phyloP scores from a whole-genome alignment of 306 rosid genomes.

The Parietaria judaica region DNA sequence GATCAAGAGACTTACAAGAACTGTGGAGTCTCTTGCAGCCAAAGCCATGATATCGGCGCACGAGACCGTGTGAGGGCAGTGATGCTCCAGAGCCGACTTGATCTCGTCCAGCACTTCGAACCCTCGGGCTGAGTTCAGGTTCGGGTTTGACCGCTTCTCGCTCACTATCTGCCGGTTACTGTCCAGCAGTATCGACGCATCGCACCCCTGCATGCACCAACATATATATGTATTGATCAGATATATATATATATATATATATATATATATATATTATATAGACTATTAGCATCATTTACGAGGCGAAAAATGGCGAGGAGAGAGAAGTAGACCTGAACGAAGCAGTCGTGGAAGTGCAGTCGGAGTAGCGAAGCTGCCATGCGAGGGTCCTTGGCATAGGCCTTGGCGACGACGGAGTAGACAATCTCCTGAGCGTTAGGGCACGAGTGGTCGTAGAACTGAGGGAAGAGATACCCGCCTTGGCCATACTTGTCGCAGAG shows the following conservation, averaged over 20 bases:
- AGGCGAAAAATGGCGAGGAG: no score
- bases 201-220: constrained; percentile 66
- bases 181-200: constrained; percentile 72
- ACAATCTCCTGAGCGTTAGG: constrained; percentile 65
- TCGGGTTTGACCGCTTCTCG: constrained; percentile 74
- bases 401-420: constrained; percentile 53
- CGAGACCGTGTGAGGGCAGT: constrained; percentile 71
- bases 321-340: constrained; percentile 51
- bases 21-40: constrained; percentile 87
- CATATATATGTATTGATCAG: neutral
- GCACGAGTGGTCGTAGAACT: constrained; percentile 65
- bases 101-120: constrained; percentile 76
- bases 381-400: constrained; percentile 57
- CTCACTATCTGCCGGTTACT: constrained; percentile 43
- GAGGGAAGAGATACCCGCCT: constrained; percentile 54
- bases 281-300: no score
- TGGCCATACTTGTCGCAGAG: constrained; percentile 20
- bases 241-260: neutral
- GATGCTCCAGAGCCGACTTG: constrained; percentile 59
- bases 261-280: no score
- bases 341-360: constrained; percentile 89
- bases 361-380: constrained; percentile 78
- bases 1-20: constrained; percentile 37
- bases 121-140: constrained; percentile 66
- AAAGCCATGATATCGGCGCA: constrained; percentile 85